Evolutionary conservation across 208 protist genomes (phyloP), one percentile per base, ranked within the genome.

Genomic region (Zelonia costaricensis): DNA sequence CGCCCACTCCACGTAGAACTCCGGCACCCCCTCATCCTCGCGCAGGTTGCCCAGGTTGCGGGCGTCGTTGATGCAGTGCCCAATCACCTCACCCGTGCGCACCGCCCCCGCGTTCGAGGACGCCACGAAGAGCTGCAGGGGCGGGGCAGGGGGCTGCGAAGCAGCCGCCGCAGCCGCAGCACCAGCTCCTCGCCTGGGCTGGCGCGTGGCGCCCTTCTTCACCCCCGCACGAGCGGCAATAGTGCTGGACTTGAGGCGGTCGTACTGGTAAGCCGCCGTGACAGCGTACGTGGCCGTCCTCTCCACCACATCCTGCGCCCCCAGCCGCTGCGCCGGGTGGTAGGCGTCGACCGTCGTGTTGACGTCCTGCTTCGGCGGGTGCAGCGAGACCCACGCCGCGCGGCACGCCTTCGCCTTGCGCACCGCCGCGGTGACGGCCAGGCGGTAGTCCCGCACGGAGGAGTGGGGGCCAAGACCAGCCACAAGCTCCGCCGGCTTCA

Each of bases 1-100:
- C 20, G 81, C 78, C 86, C 85, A 92, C 72, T 90, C 85, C 39
- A 63, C 77, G 66, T 89, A 91, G 44, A 90, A 82, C 60, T 86
- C 72, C 35, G 88, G 88, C 20, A 72, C 78, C 10, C 85, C 84
- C 35, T 94, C 88, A 57, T 94, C 88, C 72, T 91, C 67, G 49
- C 88, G 85, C 12, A 94, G 77, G 47, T 94, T 94, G 56, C 84
- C 88, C 16, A 94, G 63, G 42, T 76, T 94, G 27, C 88, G 80
- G 8, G 79, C 73, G 40, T 91, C 81, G 62, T 91, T 92, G n/a
- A 94, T 70, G 47, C 78, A 86, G 33, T 49, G 27, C n/a, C 85
- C 88, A 62, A 94, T 89, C 36, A 89, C 62, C 36, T 65, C 70
- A 25, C 88, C 88, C 3, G 69, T 63, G 45, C 69, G 39, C 40